Evolutionary conservation across 305 asterid genomes (phyloP).

Genomic region (Solanum hybrid): DNA sequence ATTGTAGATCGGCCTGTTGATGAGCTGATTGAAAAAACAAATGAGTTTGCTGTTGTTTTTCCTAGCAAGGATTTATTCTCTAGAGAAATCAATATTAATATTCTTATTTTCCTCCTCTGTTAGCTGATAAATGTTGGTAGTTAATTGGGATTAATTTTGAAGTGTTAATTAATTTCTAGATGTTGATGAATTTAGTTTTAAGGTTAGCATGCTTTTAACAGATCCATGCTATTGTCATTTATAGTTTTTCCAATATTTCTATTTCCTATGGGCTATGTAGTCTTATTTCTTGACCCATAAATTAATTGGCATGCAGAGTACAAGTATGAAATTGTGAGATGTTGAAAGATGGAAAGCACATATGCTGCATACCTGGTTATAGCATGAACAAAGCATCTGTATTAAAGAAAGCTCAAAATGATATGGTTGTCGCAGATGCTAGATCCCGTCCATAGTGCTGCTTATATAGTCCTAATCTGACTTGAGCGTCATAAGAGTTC

Average conservation of each 20-base stretch:
- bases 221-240: neutral
- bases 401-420: slow-evolving; percentile 32
- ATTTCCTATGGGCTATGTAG: neutral
- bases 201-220: neutral
- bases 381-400: too few species aligned
- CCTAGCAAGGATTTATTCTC: slow-evolving; percentile 34
- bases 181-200: neutral
- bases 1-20: slow-evolving; percentile 42
- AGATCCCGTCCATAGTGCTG: slow-evolving; percentile 72
- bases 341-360: too few species aligned
- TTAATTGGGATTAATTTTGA: neutral
- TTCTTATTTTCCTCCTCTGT: neutral
- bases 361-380: too few species aligned
- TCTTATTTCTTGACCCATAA: neutral
- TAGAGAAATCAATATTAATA: neutral
- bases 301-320: slow-evolving; percentile 36
- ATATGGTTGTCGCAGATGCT: slow-evolving; percentile 84
- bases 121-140: neutral
- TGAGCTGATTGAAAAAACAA: slow-evolving; percentile 70
- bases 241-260: neutral
- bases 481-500: too few species aligned
- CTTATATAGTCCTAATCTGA: neutral
- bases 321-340: slow-evolving; percentile 46
- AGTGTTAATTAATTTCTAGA: neutral
- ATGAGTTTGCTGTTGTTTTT: slow-evolving; percentile 74